Percentiles rank a stretch among this genome's conserved stretches.
Conservation (phyloP, 176 grass and related monocot species). For the Chrysopogon serrulatus region DNA sequence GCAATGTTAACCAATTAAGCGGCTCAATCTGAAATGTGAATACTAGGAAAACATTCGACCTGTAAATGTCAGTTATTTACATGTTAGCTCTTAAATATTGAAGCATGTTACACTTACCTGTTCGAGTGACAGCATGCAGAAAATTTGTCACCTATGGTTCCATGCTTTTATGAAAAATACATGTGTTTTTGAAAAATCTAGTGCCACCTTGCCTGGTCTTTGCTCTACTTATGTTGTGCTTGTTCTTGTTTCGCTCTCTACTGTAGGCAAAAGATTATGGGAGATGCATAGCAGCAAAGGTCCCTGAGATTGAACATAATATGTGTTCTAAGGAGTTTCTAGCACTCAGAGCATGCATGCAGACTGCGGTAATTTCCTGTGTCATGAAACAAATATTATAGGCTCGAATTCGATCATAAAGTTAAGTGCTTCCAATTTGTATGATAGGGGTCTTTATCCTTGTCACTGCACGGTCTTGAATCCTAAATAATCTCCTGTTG, state of each 20-base stretch:
- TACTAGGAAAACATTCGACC: background rate
- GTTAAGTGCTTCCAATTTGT: background rate
- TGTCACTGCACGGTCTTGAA: background rate
- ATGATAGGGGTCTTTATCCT: background rate
- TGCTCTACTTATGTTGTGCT: background rate
- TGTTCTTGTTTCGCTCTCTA: slow-evolving; percentile 13
- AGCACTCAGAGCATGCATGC: slow-evolving; percentile 91
- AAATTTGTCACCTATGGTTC: background rate
- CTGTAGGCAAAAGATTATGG: slow-evolving; percentile 87
- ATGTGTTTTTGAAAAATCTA: background rate
- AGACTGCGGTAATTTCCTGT: slow-evolving; percentile 55
- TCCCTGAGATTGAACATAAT: slow-evolving; percentile 82
- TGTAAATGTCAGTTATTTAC: background rate
- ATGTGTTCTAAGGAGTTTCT: slow-evolving; percentile 97
- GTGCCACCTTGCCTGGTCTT: background rate
- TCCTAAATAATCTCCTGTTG: background rate
- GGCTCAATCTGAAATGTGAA: background rate
- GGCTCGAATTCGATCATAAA: background rate
- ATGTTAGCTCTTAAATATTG: background rate
- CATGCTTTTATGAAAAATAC: background rate
- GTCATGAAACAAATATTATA: background rate
- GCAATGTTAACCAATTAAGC: background rate
- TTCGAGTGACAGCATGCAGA: background rate
- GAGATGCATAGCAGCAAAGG: slow-evolving; percentile 61
- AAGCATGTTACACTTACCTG: background rate